A percentile compares a stretch with the other conserved stretches of the same genome.
These are phyloP conservation scores for Canariomyces notabilis DNA, from an alignment of 2,329 filamentous ascomycete species.

Conservation along the genomic window DNA sequence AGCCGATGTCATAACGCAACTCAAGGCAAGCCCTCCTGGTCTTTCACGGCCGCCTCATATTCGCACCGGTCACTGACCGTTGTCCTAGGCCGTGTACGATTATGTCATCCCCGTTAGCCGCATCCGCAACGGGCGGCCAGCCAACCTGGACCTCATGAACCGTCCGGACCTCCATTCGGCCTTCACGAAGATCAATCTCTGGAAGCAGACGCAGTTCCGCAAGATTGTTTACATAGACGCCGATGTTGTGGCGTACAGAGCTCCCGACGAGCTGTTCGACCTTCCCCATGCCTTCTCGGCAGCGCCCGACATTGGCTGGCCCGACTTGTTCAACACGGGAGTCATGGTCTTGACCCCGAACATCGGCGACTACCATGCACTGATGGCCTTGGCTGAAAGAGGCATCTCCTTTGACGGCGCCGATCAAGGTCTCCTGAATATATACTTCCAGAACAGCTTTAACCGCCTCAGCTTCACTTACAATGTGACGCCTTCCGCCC, in stretches of 20 bases:
- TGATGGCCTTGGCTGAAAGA: slow-evolving; percentile 75
- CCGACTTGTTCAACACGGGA: slow-evolving; percentile 96
- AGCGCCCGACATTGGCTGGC: slow-evolving; percentile 95
- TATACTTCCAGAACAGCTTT: slow-evolving; percentile 81
- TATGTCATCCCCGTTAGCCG: slow-evolving; percentile 79
- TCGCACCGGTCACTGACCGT: slow-evolving; percentile 18
- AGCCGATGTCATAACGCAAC: slow-evolving; percentile 67
- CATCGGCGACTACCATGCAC: slow-evolving; percentile 79
- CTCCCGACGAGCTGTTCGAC: slow-evolving; percentile 88
- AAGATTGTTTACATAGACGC: slow-evolving; percentile 94
- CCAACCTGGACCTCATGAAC: slow-evolving; percentile 88
- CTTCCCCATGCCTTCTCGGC: slow-evolving; percentile 57
- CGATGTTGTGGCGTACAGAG: slow-evolving; percentile 84
- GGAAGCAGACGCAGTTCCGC: slow-evolving; percentile 84
- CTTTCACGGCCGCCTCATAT: background rate
- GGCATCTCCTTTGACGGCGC: slow-evolving; percentile 96
- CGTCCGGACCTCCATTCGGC: slow-evolving; percentile 84
- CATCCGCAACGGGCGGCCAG: slow-evolving; percentile 69
- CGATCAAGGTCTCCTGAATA: slow-evolving; percentile 91
- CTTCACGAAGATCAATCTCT: slow-evolving; percentile 94
- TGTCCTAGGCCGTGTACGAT: slow-evolving; percentile 70
- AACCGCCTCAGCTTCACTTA: slow-evolving; percentile 90
- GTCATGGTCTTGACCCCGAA: slow-evolving; percentile 88
- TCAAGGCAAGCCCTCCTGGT: slow-evolving; percentile 54
- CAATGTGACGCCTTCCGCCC: slow-evolving; percentile 92